A percentile compares a stretch with the other conserved stretches of the same genome.
Conservation (phyloP, 306 rosid genomes). For the Clitoria ternatea region DNA sequence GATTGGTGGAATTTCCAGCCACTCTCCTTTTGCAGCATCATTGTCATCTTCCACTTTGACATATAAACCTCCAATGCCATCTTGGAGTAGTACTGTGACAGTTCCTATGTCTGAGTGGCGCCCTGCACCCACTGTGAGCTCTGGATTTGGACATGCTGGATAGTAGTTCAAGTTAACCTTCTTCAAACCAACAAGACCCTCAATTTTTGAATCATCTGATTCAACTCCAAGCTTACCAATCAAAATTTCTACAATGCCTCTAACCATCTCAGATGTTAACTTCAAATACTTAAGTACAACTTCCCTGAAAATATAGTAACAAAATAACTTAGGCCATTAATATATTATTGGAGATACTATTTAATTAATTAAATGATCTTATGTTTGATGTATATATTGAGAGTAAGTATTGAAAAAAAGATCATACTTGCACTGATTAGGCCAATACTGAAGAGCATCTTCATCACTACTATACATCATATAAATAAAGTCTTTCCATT, state of each 20-base stretch:
- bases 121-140: constrained; percentile 67
- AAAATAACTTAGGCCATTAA: neutral
- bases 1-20: constrained; percentile 60
- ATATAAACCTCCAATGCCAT: constrained; percentile 63
- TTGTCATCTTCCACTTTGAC: constrained; percentile 43
- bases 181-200: constrained; percentile 30
- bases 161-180: constrained; percentile 65
- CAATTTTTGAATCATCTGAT: constrained; percentile 38
- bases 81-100: constrained; percentile 58
- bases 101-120: constrained; percentile 69
- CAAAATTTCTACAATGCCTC: constrained; percentile 33
- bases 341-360: neutral
- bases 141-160: constrained; percentile 70
- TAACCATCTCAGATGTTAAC: constrained; percentile 36
- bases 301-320: constrained; percentile 25
- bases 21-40: constrained; percentile 27
- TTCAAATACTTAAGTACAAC: constrained; percentile 54
- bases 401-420: neutral
- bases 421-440: constrained; percentile 50
- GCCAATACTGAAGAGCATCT: constrained; percentile 56
- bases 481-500: constrained; percentile 61
- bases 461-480: constrained; percentile 49
- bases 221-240: constrained; percentile 39
- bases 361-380: neutral
- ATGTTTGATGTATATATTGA: neutral